Evolutionary conservation across 257 asterid genomes (phyloP).

Genomic region (Ligustrum vulgare): DNA sequence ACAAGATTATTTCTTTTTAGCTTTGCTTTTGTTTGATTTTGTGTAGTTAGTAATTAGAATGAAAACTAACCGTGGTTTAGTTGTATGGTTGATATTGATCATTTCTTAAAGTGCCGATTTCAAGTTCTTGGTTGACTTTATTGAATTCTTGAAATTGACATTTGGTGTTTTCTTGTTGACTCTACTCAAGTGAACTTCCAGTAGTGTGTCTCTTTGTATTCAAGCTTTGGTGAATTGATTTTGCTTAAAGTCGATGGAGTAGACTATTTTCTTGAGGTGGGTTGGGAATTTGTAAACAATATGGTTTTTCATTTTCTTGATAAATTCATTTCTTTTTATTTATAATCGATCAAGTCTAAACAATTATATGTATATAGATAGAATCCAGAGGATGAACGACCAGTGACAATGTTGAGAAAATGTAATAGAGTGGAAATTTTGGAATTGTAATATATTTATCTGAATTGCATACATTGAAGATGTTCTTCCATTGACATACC

Average conservation of each 20-base stretch:
- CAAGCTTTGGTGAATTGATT: too few relatives aligned
- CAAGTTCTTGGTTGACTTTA: not conserved
- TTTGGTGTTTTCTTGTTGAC: not conserved
- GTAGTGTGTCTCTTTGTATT: too few relatives aligned
- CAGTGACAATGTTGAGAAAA: too few relatives aligned
- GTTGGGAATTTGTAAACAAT: too few relatives aligned
- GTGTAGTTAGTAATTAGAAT: not conserved
- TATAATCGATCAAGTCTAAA: too few relatives aligned
- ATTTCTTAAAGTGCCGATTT: not conserved
- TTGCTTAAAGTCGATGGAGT: too few relatives aligned
- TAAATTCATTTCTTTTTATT: too few relatives aligned
- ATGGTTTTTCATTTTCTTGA: too few relatives aligned
- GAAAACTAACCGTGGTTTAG: not conserved
- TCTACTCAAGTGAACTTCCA: not conserved
- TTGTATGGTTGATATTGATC: not conserved
- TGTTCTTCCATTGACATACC: not conserved
- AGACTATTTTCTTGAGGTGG: too few relatives aligned
- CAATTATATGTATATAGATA: too few relatives aligned
- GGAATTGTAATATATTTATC: not conserved
- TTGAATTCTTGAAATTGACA: not conserved
- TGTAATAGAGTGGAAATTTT: not conserved
- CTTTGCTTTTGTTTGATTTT: not conserved
- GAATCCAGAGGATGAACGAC: too few relatives aligned
- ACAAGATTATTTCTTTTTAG: too few relatives aligned
- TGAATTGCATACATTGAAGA: not conserved